Evolutionary conservation across 2,329 filamentous ascomycete genomes (phyloP).

Genomic region (Hymenoscyphus albidus): DNA sequence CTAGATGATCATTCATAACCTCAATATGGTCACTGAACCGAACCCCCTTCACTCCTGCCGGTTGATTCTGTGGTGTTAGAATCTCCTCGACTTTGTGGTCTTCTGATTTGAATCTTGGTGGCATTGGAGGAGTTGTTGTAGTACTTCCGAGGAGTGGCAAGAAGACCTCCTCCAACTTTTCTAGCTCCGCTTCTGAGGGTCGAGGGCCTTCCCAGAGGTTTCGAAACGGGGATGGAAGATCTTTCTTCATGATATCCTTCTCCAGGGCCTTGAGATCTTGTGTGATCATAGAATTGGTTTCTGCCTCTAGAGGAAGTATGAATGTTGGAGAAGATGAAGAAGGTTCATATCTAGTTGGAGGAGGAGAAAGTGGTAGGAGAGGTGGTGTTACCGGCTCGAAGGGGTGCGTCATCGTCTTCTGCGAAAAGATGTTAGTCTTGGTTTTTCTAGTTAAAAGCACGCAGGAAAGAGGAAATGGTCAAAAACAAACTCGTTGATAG

Average conservation of each 20-base stretch:
- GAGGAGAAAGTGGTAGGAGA: slow-evolving; percentile 25
- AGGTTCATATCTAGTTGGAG: slow-evolving; percentile 24
- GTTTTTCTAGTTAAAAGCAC: background rate
- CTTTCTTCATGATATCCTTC: slow-evolving; percentile 30
- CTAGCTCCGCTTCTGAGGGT: slow-evolving; percentile 6
- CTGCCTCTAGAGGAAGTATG: slow-evolving; percentile 26
- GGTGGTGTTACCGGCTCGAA: slow-evolving; percentile 33
- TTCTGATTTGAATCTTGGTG: slow-evolving; percentile 16
- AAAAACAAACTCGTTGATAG: slow-evolving; percentile 27
- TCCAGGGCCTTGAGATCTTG: slow-evolving; percentile 29
- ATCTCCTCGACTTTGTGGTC: slow-evolving; percentile 32
- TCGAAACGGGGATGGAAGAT: slow-evolving; percentile 26
- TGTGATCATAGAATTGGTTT: slow-evolving; percentile 25
- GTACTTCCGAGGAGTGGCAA: slow-evolving; percentile 16
- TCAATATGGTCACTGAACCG: slow-evolving; percentile 30
- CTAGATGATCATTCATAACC: slow-evolving; percentile 26
- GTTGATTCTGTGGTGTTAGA: slow-evolving; percentile 29
- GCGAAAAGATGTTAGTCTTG: background rate
- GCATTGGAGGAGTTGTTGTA: slow-evolving; percentile 11
- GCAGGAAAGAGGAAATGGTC: background rate
- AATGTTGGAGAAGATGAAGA: slow-evolving; percentile 25
- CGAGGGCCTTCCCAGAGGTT: background rate
- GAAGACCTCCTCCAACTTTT: slow-evolving; percentile 53
- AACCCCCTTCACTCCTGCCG: slow-evolving; percentile 20
- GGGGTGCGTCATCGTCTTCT: slow-evolving; percentile 20